Evolutionary conservation across 2,329 filamentous ascomycete species (phyloP), one percentile per base, ranked within the genome.

Genomic region (Pseudogymnoascus sp.): DNA sequence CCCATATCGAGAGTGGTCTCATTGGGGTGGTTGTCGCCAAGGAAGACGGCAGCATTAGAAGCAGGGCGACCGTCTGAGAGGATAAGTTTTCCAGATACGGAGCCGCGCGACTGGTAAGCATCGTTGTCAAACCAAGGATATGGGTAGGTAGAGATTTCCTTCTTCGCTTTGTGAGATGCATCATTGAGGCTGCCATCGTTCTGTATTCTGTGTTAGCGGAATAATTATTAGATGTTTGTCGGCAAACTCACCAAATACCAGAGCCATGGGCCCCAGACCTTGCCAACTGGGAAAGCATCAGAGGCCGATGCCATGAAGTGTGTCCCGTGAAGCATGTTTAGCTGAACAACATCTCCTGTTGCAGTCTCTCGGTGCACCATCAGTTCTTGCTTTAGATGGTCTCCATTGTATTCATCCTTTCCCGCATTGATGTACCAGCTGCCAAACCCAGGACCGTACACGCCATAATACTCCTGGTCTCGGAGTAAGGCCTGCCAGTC

Each of bases 271-370:
- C 77, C 77, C 73, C 76, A 78, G 21, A 74, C 75, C 70, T 78
- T 78, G 3, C 75, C 76, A n/a, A 75, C 69, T 34, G 73, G 67
- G 65, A 76, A 75, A 1, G 69, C 71, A 59, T 78, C 77, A 18
- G 66, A 70, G 44, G 73, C 72, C 0, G 69, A 72, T 3, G 73
- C 75, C 66, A 74, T 72, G 67, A 79, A 80, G 67, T 80, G 78
- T 0, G 80, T 82, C 36, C 81, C 81, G 66, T 83, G 80, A 36
- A 83, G 75, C 78, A 83, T 81, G 69, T 83, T 83, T 38, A 83
- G 72, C 65, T 82, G 78, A 2, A 83, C 80, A 1, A 76, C 75
- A 64, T 83, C 81, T 4, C 81, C 81, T 0, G 79, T 81, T 5
- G 72, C 66, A 3, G 76, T 79, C 67, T 83, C 80, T 5, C 81